Evolutionary conservation across 208 protist genomes (phyloP).

Genomic region (Leptomonas pyrrhocoris): DNA sequence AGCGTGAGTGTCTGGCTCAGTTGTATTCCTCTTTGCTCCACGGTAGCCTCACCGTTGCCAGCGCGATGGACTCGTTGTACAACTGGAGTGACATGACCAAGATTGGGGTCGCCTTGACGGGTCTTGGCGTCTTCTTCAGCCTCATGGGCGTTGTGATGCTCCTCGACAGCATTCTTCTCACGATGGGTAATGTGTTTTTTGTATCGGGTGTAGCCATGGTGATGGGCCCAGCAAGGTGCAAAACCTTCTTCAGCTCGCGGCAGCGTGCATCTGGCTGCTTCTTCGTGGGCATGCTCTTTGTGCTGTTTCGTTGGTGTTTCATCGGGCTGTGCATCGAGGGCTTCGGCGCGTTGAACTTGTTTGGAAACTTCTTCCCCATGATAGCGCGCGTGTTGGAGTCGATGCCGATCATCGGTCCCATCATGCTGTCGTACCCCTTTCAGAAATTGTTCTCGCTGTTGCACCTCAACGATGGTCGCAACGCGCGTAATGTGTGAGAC

Average conservation of each 20-base stretch:
- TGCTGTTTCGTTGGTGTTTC: slow-evolving; percentile 80
- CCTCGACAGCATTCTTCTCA: slow-evolving; percentile 84
- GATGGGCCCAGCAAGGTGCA: slow-evolving; percentile 77
- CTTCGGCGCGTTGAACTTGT: slow-evolving; percentile 90
- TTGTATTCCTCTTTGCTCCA: neutral
- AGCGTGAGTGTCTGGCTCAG: too few relatives aligned
- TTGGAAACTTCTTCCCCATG: slow-evolving; percentile 93
- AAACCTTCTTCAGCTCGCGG: slow-evolving; percentile 82
- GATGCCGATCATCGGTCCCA: slow-evolving; percentile 76
- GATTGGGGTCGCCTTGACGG: slow-evolving; percentile 86
- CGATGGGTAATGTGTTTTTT: slow-evolving; percentile 92
- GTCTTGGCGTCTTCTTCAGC: slow-evolving; percentile 82
- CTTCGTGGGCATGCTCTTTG: slow-evolving; percentile 85
- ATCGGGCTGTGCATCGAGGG: slow-evolving; percentile 82
- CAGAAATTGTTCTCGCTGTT: slow-evolving; percentile 54
- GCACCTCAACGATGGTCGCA: slow-evolving; percentile 40
- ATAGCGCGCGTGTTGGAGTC: slow-evolving; percentile 86
- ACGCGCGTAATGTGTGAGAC: slow-evolving; percentile 66
- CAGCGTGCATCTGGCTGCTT: slow-evolving; percentile 82
- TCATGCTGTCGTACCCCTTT: slow-evolving; percentile 69
- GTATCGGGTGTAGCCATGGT: slow-evolving; percentile 83
- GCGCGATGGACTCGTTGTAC: slow-evolving; percentile 86
- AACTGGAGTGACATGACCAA: slow-evolving; percentile 90
- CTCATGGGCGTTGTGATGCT: slow-evolving; percentile 82
- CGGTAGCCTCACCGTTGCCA: neutral